phyloP scores from a whole-genome alignment of 805 yeast genomes.

The Hanseniaspora occidentalis region DNA sequence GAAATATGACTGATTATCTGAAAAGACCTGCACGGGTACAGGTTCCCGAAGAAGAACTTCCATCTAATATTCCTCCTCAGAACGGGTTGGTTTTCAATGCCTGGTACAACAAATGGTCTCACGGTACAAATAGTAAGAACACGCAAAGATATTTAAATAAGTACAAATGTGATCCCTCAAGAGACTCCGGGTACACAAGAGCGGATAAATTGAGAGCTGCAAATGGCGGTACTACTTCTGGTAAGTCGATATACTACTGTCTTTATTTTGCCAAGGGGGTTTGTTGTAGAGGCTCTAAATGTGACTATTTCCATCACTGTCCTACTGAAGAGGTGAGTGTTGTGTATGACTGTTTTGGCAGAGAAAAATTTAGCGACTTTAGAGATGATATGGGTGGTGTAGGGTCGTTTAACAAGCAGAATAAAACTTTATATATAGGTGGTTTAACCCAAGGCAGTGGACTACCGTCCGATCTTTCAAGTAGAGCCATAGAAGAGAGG shows the following conservation, averaged over 20 bases:
- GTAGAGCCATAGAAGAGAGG: constrained; percentile 29
- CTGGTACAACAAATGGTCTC: constrained; percentile 85
- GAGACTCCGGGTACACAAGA: constrained; percentile 65
- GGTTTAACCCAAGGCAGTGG: constrained; percentile 23
- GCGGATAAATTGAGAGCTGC: constrained; percentile 42
- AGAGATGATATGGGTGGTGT: constrained; percentile 93
- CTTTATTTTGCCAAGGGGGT: constrained; percentile 81
- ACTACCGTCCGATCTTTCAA: constrained; percentile 27
- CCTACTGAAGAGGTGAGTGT: constrained; percentile 50
- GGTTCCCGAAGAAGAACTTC: constrained; percentile 45
- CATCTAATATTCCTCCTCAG: constrained; percentile 57
- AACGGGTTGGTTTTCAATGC: constrained; percentile 71
- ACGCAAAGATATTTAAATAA: constrained; percentile 36
- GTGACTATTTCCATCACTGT: constrained; percentile 66
- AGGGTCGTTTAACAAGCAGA: constrained; percentile 62
- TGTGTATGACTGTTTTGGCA: constrained; percentile 74
- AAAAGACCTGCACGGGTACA: constrained; percentile 58
- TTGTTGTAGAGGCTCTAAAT: constrained; percentile 66
- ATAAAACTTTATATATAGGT: constrained; percentile 72
- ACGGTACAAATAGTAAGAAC: constrained; percentile 26
- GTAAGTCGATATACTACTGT: constrained; percentile 46
- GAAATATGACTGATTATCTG: background rate
- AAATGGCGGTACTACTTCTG: constrained; percentile 4
- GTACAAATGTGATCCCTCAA: constrained; percentile 42
- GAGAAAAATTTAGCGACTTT: constrained; percentile 72